phyloP scores from a whole-genome alignment of 2,329 filamentous ascomycete genomes.

The Ceratocystis lukuohia region DNA sequence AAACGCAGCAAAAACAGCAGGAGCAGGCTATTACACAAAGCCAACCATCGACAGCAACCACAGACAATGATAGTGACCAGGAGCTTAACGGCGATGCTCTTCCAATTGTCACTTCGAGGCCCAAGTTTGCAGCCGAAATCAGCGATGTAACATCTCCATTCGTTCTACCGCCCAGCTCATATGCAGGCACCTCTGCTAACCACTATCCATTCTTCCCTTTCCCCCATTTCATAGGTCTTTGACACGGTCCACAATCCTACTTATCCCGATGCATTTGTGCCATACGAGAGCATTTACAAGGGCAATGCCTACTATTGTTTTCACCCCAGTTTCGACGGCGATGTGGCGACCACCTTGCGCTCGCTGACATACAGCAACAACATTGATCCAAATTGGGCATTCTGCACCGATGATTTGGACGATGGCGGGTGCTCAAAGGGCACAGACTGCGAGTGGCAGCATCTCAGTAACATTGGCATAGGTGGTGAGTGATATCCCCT shows the following conservation, averaged over 20 bases:
- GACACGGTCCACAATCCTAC: slow-evolving; percentile 13
- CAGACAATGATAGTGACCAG: not conserved
- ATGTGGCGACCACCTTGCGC: slow-evolving; percentile 62
- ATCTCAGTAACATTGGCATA: slow-evolving; percentile 60
- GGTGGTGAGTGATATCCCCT: slow-evolving; percentile 50
- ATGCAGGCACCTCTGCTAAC: not conserved
- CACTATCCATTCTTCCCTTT: not conserved
- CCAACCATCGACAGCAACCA: not conserved
- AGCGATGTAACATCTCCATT: slow-evolving; percentile 13
- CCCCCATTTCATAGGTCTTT: slow-evolving; percentile 2
- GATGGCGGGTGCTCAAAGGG: slow-evolving; percentile 55
- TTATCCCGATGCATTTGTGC: slow-evolving; percentile 27
- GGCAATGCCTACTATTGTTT: slow-evolving; percentile 83
- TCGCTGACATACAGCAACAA: slow-evolving; percentile 90
- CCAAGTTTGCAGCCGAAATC: slow-evolving; percentile 10
- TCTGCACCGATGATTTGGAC: slow-evolving; percentile 68
- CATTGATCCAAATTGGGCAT: slow-evolving; percentile 58
- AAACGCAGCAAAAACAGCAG: slow-evolving; percentile 2
- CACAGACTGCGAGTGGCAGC: slow-evolving; percentile 58
- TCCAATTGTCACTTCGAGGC: not conserved
- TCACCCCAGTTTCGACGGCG: slow-evolving; percentile 59
- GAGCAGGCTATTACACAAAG: not conserved
- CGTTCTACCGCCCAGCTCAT: not conserved
- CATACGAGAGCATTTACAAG: slow-evolving; percentile 73
- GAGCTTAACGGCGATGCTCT: not conserved